These are phyloP conservation scores for Yueomyces sp. DNA, from an alignment of 1,139 yeast genomes.

Conservation along the genomic window DNA sequence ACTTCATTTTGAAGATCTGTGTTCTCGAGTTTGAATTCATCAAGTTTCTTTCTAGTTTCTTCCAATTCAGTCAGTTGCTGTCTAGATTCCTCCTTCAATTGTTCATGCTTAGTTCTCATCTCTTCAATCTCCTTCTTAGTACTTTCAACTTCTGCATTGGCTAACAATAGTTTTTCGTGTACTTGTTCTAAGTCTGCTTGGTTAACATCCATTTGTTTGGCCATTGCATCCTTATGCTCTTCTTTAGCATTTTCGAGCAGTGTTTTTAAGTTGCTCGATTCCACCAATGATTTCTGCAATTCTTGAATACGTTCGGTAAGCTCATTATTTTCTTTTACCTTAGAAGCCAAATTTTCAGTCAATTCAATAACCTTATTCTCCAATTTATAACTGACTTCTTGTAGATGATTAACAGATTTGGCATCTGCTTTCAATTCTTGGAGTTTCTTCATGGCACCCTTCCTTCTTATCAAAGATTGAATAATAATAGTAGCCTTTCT, in stretches of 20 bases:
- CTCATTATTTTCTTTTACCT: slow-evolving; percentile 69
- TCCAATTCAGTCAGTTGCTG: slow-evolving; percentile 51
- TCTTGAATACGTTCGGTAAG: slow-evolving; percentile 50
- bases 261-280: slow-evolving; percentile 46
- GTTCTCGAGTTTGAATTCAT: slow-evolving; percentile 55
- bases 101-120: slow-evolving; percentile 52
- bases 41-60: slow-evolving; percentile 46
- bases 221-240: slow-evolving; percentile 38
- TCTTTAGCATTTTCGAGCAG: slow-evolving; percentile 42
- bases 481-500: slow-evolving; percentile 49
- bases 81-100: slow-evolving; percentile 50
- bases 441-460: slow-evolving; percentile 56
- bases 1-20: slow-evolving; percentile 57
- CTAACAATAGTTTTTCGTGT: slow-evolving; percentile 43
- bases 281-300: slow-evolving; percentile 44
- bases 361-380: slow-evolving; percentile 94
- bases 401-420: slow-evolving; percentile 76
- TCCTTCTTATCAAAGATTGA: slow-evolving; percentile 72
- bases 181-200: slow-evolving; percentile 38
- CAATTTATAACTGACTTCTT: slow-evolving; percentile 82
- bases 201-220: slow-evolving; percentile 36
- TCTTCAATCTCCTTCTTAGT: slow-evolving; percentile 54
- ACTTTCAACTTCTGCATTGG: slow-evolving; percentile 46
- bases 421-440: slow-evolving; percentile 65
- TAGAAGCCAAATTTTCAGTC: slow-evolving; percentile 69